Base-by-base conservation (phyloP, 116 monocot genomes). In the Iris pallida region DNA sequence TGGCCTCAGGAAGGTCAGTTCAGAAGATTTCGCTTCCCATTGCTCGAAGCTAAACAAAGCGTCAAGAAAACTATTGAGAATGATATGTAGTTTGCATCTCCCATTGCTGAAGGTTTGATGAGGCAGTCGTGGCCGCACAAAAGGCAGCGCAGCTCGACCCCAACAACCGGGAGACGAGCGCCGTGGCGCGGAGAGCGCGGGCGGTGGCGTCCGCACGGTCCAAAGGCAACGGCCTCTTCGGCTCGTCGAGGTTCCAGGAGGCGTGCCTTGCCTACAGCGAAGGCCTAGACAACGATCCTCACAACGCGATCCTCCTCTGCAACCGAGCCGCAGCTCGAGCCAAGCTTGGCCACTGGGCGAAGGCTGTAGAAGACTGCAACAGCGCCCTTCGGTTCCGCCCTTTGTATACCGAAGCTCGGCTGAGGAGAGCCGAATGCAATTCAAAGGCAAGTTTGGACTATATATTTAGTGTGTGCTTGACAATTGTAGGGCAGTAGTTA, bases 1-100 rank as follows among this genome's bases (percentile, higher is more conserved):
- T 82, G 77, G 79, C 90, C 42, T 66, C 74, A 1, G 87, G 87
- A 65, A 90, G 84, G 87, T 86, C 40, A 30, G 30, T 30, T 30
- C 30, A 30, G 30, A 30, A 30, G 0, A 30, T 30, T 30, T 30
- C 3, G 3, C 30, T 30, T 30, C 30, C 30, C 30, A 0, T 30
- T 30, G 30, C 30, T 30, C 30, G 30, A 30, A 30, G 3, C 30
- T 30, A 3, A 30, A 30, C 30, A 30, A 30, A 30, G 0, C 30
- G 3, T 30, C 0, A 30, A 30, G 30, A 30, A 30, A 30, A 30
- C n/a, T 30, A 30, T 30, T 30, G 30, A 30, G 30, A 30, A 30
- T n/a, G n/a, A n/a, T 30, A 30, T 30, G 30, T 30, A 30, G 30
- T 30, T 3, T 30, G 30, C 3, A 30, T 30, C 30, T 30, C 30